Evolutionary conservation across 768 basidiomycete genomes (phyloP), one percentile per base, ranked within the genome.

Genomic region (Chalciporus piperatus): DNA sequence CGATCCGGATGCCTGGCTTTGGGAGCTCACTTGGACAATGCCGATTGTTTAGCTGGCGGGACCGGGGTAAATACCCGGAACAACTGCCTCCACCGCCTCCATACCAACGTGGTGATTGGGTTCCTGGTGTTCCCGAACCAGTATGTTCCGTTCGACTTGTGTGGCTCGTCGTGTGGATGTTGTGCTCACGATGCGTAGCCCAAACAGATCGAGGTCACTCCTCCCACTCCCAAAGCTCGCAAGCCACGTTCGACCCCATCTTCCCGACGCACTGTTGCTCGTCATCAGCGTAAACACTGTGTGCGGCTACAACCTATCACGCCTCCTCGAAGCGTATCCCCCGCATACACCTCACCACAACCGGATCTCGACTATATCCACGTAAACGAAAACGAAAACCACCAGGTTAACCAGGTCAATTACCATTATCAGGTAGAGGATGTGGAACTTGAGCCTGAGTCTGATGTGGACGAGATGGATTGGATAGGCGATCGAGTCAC

Each of bases 401-500:
- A 37, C n/a, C 35, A n/a, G 5, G 35, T 16, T 1, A 1, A 32
- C 35, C 35, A 37, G 14, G 33, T 33, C 12, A 63, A 65, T 16
- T 61, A 56, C 20, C 7, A 11, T 11, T 30, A 30, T 12, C 30
- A 32, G 12, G 67, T 65, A n/a, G 73, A 72, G n/a, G 72, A 62
- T 17, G 60, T 61, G 6, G 66, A 61, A 20, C 70, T 70, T 9
- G 73, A 73, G 6, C 67, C 69, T 6, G 72, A 62, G 23, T 70
- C 70, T 27, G 74, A 77, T n/a, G 75, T 6, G 2, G 61, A 59
- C 41, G 60, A 90, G 77, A 91, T 92, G 86, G 87, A 89, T 58
- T 89, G 87, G 87, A 86, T 92, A 52, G 85, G 87, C 17, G 83
- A 80, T 55, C 82, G 80, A 56, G 77, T 93, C 27, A 68, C 80